Evolutionary conservation across 1,284 basidiomycete genomes (phyloP), one percentile per base, ranked within the genome.

Genomic region (Moniliella sp.): DNA sequence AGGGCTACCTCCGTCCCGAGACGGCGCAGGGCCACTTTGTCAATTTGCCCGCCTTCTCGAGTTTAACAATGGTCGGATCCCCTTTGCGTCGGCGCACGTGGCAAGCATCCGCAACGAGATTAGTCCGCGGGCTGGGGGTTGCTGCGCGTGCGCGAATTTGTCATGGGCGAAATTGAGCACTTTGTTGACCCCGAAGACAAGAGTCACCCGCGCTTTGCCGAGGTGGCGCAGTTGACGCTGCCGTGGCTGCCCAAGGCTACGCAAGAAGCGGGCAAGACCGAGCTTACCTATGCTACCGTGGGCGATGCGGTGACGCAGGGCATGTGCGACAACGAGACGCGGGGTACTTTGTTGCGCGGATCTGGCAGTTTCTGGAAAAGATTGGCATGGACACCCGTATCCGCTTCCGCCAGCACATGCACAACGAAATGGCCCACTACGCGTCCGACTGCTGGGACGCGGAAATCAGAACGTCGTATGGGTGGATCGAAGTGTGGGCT

Each of bases 401-500:
- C 42, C 74, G 88, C 37, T 94, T 93, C 73, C 72, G 86, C 21
- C 88, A 94, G 61, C 86, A 93, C 64, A 93, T 93, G 84, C 71
- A 65, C 39, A 82, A 81, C 65, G 88, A 94, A 67, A 94, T 94
- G 91, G 88, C 88, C 0, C 88, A 97, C 64, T 97, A 97, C 62
- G 88, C 88, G 36, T 73, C 82, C 18, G 88, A 97, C 66, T 97
- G 88, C 65, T 99, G 88, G 88, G 88, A 97, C 61, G 86, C 86
- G 37, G 88, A 97, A 67, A 93, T 97, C 45, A 71, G 84, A 50
- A 86, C 81, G 34, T 78, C 79, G 29, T 78, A 75, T 49, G 88
- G 88, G 97, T 88, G 91, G 88, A 83, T 40, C 88, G 97, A 65
- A 97, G 88, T 62, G 86, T 94, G 31, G 91, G 88, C n/a, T 97